Percentiles rank a stretch among this genome's conserved stretches.
Evolutionary conservation across 495 filamentous ascomycete species (phyloP).

Genomic region (Talaromyces borbonicus): DNA sequence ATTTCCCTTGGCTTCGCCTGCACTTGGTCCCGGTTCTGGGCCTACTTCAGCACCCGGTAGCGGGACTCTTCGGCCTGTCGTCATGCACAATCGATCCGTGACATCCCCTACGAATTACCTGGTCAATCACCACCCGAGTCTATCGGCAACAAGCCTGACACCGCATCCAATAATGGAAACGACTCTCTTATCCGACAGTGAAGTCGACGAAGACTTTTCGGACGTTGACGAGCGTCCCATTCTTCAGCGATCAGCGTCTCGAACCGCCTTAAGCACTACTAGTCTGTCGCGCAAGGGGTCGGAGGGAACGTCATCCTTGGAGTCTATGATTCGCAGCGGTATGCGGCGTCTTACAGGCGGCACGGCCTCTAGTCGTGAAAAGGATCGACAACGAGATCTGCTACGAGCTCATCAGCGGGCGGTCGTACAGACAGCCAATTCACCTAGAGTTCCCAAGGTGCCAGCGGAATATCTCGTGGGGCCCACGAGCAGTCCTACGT

Average conservation of each 20-base stretch:
- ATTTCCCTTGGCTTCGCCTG: slow-evolving; percentile 38
- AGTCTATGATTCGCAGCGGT: slow-evolving; percentile 55
- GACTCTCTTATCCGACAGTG: slow-evolving; percentile 49
- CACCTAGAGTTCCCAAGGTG: slow-evolving; percentile 56
- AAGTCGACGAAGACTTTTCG: slow-evolving; percentile 37
- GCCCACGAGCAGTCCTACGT: slow-evolving; percentile 31
- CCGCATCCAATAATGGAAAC: slow-evolving; percentile 28
- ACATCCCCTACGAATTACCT: slow-evolving; percentile 58
- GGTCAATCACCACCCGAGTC: slow-evolving; percentile 30
- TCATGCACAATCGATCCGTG: slow-evolving; percentile 60
- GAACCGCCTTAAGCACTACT: slow-evolving; percentile 42
- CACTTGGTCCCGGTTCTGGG: slow-evolving; percentile 8
- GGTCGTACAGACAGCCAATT: slow-evolving; percentile 30
- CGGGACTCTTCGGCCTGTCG: slow-evolving; percentile 40
- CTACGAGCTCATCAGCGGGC: slow-evolving; percentile 43
- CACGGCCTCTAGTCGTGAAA: slow-evolving; percentile 42
- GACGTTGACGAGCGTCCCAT: slow-evolving; percentile 35
- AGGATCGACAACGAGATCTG: slow-evolving; percentile 50
- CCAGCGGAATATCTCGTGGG: slow-evolving; percentile 42
- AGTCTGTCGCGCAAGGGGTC: slow-evolving; percentile 24
- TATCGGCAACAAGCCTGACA: slow-evolving; percentile 17
- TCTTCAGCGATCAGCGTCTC: slow-evolving; percentile 39
- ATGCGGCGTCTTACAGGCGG: slow-evolving; percentile 61
- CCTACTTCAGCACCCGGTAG: slow-evolving; percentile 12
- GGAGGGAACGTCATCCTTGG: slow-evolving; percentile 52